Conservation (phyloP, 2,329 filamentous ascomycete species). For the Cercospora beticola region DNA sequence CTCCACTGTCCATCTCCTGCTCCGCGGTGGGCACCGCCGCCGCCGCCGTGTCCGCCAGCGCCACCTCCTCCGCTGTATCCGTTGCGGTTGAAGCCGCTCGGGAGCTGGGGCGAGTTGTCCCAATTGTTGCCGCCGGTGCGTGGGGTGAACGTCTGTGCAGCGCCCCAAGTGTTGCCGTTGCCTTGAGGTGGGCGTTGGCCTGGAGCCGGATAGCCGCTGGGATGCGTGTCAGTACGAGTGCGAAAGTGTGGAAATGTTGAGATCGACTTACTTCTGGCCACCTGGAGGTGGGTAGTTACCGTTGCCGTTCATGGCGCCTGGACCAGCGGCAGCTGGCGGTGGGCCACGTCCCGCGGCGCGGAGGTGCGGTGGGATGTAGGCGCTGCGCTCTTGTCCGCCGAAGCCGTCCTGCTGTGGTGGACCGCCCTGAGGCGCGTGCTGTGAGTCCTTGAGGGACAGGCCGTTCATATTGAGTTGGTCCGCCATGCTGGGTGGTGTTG, state of each 20-base stretch:
- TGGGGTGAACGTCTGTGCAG: conserved; percentile 56
- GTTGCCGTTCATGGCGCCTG: conserved; percentile 55
- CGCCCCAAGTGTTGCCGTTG: conserved; percentile 51
- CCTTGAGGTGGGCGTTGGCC: conserved; percentile 16
- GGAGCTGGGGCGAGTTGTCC: conserved; percentile 41
- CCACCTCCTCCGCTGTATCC: conserved; percentile 58
- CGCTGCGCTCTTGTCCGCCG: conserved; percentile 57
- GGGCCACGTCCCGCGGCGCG: conserved; percentile 49
- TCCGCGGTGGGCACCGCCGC: conserved; percentile 64
- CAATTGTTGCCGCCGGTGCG: conserved; percentile 41
- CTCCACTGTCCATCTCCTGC: conserved; percentile 96
- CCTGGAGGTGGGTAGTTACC: conserved; percentile 40
- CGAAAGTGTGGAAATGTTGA: not conserved
- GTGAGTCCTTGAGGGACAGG: conserved; percentile 67
- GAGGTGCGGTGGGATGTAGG: conserved; percentile 84
- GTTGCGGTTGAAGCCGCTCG: conserved; percentile 59
- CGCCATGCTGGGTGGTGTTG: conserved; percentile 57
- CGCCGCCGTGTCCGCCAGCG: conserved; percentile 49
- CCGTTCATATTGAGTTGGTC: conserved; percentile 81
- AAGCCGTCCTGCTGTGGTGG: conserved; percentile 47
- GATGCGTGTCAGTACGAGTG: conserved; percentile 26
- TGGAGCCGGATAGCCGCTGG: conserved; percentile 46
- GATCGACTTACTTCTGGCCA: conserved; percentile 30
- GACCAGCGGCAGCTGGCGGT: conserved; percentile 44
- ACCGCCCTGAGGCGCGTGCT: conserved; percentile 52